Percentiles rank a stretch among this genome's conserved stretches.
phyloP scores from a whole-genome alignment of 2,329 filamentous ascomycete species.

The Aspergillus sclerotialis region DNA sequence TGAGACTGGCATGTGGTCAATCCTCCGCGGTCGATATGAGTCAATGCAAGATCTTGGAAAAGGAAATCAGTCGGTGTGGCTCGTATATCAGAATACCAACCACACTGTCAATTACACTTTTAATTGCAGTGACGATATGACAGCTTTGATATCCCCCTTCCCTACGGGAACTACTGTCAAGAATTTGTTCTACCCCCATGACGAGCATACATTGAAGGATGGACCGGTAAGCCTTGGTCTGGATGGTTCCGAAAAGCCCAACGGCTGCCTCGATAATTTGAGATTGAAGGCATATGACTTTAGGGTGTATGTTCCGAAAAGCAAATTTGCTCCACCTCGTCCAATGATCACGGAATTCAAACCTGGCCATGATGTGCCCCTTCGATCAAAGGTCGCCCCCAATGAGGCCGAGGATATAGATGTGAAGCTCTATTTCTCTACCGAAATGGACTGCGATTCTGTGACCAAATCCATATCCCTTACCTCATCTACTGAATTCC shows the following conservation, averaged over 20 bases:
- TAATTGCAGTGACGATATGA: conserved; percentile 46
- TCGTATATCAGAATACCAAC: conserved; percentile 42
- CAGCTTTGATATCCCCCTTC: conserved; percentile 52
- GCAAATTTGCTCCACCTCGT: conserved; percentile 43
- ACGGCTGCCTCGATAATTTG: conserved; percentile 51
- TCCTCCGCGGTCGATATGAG: conserved; percentile 45
- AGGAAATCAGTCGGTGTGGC: conserved; percentile 41
- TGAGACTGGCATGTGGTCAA: conserved; percentile 56
- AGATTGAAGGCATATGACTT: conserved; percentile 52
- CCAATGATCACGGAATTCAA: conserved; percentile 55
- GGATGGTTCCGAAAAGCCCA: conserved; percentile 40
- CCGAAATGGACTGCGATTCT: conserved; percentile 54
- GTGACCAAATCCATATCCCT: conserved; percentile 46
- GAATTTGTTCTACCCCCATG: conserved; percentile 58
- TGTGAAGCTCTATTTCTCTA: conserved; percentile 53
- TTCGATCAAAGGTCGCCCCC: conserved; percentile 42
- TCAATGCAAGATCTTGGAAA: conserved; percentile 46
- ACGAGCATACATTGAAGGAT: conserved; percentile 45
- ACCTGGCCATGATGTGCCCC: conserved; percentile 55
- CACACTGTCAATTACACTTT: conserved; percentile 48
- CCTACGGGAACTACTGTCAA: conserved; percentile 48
- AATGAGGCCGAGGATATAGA: conserved; percentile 39
- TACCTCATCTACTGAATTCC: conserved; percentile 47
- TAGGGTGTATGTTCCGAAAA: conserved; percentile 52
- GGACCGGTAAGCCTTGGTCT: conserved; percentile 43